These are phyloP conservation scores for Trichoderma asperelloides DNA, from an alignment of 495 filamentous ascomycete species.

Conservation along the genomic window DNA sequence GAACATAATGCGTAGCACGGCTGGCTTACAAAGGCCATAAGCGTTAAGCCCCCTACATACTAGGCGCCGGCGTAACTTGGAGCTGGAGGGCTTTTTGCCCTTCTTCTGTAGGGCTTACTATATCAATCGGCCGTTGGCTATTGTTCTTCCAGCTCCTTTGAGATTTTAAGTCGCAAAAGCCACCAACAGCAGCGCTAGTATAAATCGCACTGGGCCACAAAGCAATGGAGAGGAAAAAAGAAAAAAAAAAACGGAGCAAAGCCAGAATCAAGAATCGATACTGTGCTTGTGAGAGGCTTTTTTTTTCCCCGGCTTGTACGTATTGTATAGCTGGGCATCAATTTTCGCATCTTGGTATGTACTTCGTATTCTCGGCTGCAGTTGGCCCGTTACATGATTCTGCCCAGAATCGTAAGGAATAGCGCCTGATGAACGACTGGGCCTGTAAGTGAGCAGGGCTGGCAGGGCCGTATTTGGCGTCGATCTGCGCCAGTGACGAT, in stretches of 20 bases:
- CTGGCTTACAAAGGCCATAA: too few species aligned
- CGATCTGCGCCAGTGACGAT: constrained; percentile 6
- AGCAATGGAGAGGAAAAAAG: background rate
- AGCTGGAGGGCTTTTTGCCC: too few species aligned
- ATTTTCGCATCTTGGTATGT: background rate
- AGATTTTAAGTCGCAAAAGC: background rate
- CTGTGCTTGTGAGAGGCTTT: background rate
- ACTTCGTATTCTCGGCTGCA: background rate
- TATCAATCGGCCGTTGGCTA: background rate
- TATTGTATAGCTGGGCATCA: background rate
- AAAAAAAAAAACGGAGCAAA: background rate
- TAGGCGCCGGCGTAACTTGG: too few species aligned
- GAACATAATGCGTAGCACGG: too few species aligned
- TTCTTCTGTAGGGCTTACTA: too few species aligned
- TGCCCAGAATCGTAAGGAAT: background rate
- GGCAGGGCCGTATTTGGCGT: background rate
- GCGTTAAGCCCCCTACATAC: too few species aligned
- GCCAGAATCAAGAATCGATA: background rate
- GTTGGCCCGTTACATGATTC: background rate
- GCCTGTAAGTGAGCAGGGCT: background rate
- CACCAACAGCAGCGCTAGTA: background rate
- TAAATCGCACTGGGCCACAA: background rate
- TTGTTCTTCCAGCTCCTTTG: background rate
- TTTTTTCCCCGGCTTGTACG: background rate
- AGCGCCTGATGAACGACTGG: background rate